Evolutionary conservation across 805 yeast genomes (phyloP).

Genomic region (Phaffomyces thermotolerans): DNA sequence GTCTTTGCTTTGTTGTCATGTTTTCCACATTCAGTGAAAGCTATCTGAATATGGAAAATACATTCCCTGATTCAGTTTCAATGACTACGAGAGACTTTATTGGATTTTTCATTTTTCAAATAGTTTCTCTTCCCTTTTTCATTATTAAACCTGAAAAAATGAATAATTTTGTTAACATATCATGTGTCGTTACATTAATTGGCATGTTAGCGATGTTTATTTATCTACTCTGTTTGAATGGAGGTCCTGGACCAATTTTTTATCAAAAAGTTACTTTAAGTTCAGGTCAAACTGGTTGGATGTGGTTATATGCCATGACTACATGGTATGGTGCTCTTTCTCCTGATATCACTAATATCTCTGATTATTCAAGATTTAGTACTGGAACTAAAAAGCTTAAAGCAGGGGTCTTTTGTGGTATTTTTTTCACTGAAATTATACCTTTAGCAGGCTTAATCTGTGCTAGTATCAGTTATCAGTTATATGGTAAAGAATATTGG

Average conservation of each 20-base stretch:
- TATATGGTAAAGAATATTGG: constrained; percentile 33
- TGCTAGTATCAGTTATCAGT: constrained; percentile 28
- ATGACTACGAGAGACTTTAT: constrained; percentile 37
- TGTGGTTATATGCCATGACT: constrained; percentile 34
- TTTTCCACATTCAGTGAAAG: constrained; percentile 29
- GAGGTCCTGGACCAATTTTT: constrained; percentile 30
- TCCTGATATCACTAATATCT: constrained; percentile 33
- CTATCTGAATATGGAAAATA: constrained; percentile 31
- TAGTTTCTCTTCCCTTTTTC: constrained; percentile 35
- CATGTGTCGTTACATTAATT: constrained; percentile 31
- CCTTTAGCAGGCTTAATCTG: constrained; percentile 34
- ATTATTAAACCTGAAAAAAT: constrained; percentile 38
- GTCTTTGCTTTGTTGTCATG: constrained; percentile 31
- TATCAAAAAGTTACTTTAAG: constrained; percentile 21
- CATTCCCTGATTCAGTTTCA: constrained; percentile 29
- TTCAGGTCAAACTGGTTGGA: constrained; percentile 29
- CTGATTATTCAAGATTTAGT: constrained; percentile 36
- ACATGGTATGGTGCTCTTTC: constrained; percentile 35
- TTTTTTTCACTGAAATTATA: constrained; percentile 30
- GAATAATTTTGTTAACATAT: constrained; percentile 29
- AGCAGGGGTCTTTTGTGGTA: constrained; percentile 27
- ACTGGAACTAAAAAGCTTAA: constrained; percentile 21
- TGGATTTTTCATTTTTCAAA: constrained; percentile 38
- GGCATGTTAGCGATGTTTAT: constrained; percentile 36
- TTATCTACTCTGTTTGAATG: constrained; percentile 26